Evolutionary conservation across 2,329 filamentous ascomycete species (phyloP), one percentile per base, ranked within the genome.

Genomic region (Blumeria hordei): DNA sequence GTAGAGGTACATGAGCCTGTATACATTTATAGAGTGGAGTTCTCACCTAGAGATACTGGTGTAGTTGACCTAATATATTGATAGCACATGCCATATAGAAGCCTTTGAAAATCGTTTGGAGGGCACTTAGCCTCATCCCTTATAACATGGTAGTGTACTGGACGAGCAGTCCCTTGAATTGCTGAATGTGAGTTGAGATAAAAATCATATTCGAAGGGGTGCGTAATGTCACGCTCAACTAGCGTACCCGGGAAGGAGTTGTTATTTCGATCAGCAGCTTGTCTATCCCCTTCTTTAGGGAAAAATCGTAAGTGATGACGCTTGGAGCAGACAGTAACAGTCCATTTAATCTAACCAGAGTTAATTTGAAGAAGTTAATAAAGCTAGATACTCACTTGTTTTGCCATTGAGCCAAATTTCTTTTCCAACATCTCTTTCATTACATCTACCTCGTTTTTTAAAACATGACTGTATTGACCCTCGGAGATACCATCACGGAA

Each of bases 11-110:
- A 10, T 35, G 0, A 43, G 32, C 21, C 36, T 32, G 10, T 14
- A 54, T 14, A 6, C 61, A 66, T 61, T 64, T 68, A 67, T 92
- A 69, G 18, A 34, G 3, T 33, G 8, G 16, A 35, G 35, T 37
- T 62, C 62, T 63, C 60, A 64, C 63, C 63, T 0, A 65, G 41
- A 0, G 88, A 95, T 0, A 98, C 88, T 0, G 92, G 87, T 0
- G 90, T 96, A 0, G 88, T 96, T 0, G 88, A 92, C 14, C 92
- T 80, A 55, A 83, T 81, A 64, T 94, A 98, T 55, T 94, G 87
- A 67, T 94, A 98, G 47, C 83, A 94, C 59, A 95, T 88, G 60
- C 94, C 83, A 62, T 96, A 96, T 21, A 96, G 83, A 76, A 96
- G 83, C 55, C 81, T 81, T 63, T 94, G 85, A 0, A 98, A 72